Base-by-base conservation (phyloP, 192 early-diverging fungal species). In the Obelidium mucronatum region DNA sequence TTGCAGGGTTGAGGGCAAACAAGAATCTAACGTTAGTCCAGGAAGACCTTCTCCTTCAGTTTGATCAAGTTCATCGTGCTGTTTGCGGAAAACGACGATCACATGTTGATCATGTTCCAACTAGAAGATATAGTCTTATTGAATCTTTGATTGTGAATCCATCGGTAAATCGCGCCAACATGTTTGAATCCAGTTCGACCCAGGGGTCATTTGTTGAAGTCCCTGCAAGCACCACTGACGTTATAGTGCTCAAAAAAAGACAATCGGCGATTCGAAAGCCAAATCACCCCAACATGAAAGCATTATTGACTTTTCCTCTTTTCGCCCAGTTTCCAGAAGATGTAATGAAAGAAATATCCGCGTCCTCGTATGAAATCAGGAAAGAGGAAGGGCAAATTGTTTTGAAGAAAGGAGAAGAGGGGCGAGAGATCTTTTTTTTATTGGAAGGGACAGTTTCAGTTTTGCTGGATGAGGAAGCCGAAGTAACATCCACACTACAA, bases 341-440 rank as follows among this genome's bases (percentile, higher is more conserved):
- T n/a, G 74, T 85, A 2, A 58, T 85, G 51, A 15, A 82, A 35
- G 22, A 78, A n/a, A 28, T 81, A 6, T 67, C 61, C 30, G 4
- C 33, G 59, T 52, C 28, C 1, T 39, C 65, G 2, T 81, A 76
- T 82, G 70, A 84, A 74, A 74, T 84, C 65, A 34, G 42, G 11
- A 55, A 78, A 34, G 37, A 15, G 24, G 34, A 80, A 11, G 80
- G 80, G n/a, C 74, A 82, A 40, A 26, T 42, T 19, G 78, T 84
- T 56, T 66, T 84, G 1, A 65, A 37, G 15, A 80, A 84, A 51
- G 83, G 83, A 15, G 81, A 84, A 17, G 75, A 67, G 51, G 80
- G 77, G 2, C 69, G 73, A 4, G 83, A 84, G 44, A 80, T 84
- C 5, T 84, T 75, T 54, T 82, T 84, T 66, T n/a, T 84, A 4